Evolutionary conservation across 768 basidiomycete genomes (phyloP).

Genomic region (Lactarius quietus): DNA sequence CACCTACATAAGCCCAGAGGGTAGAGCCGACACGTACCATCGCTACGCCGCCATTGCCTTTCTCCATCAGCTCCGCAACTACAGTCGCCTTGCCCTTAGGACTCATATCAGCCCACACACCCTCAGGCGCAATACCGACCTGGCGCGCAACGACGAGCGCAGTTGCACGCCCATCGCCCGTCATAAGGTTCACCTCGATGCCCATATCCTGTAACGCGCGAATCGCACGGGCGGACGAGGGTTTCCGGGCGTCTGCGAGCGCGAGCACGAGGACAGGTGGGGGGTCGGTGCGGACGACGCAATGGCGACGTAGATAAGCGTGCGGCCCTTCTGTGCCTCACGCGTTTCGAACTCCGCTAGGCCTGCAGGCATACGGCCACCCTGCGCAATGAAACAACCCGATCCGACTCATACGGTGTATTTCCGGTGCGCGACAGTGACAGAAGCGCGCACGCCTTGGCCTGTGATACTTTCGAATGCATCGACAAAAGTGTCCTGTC

Average conservation of each 20-base stretch:
- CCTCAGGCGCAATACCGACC: conserved; percentile 78
- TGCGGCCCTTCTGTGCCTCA: conserved; percentile 72
- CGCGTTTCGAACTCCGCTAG: conserved; percentile 62
- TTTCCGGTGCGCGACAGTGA: conserved; percentile 45
- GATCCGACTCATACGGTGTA: conserved; percentile 73
- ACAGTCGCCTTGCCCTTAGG: conserved; percentile 93
- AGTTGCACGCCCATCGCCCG: conserved; percentile 85
- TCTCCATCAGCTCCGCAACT: conserved; percentile 75
- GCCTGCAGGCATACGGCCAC: conserved; percentile 51
- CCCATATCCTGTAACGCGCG: conserved; percentile 82
- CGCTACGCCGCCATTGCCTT: conserved; percentile 74
- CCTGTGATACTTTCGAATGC: conserved; percentile 89
- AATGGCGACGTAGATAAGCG: conserved; percentile 84
- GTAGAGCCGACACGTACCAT: conserved; percentile 61
- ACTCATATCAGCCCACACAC: conserved; percentile 90
- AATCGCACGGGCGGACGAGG: conserved; percentile 80
- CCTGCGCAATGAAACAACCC: conserved; percentile 61
- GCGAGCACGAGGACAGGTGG: conserved; percentile 77
- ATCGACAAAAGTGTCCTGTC: conserved; percentile 55
- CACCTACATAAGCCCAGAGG: background rate
- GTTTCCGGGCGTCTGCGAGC: conserved; percentile 82
- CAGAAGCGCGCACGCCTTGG: conserved; percentile 73
- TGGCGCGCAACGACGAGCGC: conserved; percentile 86
- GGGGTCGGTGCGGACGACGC: conserved; percentile 41
- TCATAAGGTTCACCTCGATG: conserved; percentile 89